phyloP scores from a whole-genome alignment of 1,139 yeast genomes.

The Suhomyces maxii region DNA sequence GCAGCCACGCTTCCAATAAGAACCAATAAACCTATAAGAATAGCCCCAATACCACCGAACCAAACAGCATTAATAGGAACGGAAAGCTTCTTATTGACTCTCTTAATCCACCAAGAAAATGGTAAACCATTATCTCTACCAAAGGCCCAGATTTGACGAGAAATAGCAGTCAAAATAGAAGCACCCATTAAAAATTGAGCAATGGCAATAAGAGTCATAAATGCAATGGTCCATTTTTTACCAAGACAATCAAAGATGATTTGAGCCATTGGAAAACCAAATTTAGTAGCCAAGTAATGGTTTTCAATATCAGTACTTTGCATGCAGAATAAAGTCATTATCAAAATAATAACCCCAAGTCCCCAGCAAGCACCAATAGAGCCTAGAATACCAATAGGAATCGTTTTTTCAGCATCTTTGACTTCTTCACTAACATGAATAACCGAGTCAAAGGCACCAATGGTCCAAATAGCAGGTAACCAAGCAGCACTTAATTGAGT shows the following conservation, averaged over 20 bases:
- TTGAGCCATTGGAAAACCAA: slow-evolving; percentile 66
- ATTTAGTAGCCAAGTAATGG: slow-evolving; percentile 38
- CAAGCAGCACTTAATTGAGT: slow-evolving; percentile 42
- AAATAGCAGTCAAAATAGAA: slow-evolving; percentile 51
- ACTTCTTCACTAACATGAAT: slow-evolving; percentile 78
- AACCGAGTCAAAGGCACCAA: slow-evolving; percentile 69
- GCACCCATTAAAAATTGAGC: slow-evolving; percentile 71
- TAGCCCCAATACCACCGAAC: slow-evolving; percentile 48
- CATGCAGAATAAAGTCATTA: slow-evolving; percentile 58
- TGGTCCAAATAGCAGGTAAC: slow-evolving; percentile 69
- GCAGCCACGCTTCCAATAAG: slow-evolving; percentile 63
- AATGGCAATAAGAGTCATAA: slow-evolving; percentile 58
- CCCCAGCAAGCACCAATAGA: slow-evolving; percentile 60
- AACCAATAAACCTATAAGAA: slow-evolving; percentile 57
- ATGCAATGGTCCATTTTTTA: slow-evolving; percentile 66
- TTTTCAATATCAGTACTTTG: slow-evolving; percentile 46
- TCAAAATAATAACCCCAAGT: slow-evolving; percentile 58
- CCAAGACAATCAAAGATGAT: slow-evolving; percentile 66
- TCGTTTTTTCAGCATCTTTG: slow-evolving; percentile 61
- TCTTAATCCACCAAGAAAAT: slow-evolving; percentile 47
- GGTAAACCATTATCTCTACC: slow-evolving; percentile 54
- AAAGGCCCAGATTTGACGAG: slow-evolving; percentile 54
- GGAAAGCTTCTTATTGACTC: slow-evolving; percentile 49
- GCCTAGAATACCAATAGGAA: slow-evolving; percentile 62
- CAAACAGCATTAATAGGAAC: slow-evolving; percentile 65